Base-by-base conservation (phyloP, 129 eudicot species). In the Flaveria brownii region DNA sequence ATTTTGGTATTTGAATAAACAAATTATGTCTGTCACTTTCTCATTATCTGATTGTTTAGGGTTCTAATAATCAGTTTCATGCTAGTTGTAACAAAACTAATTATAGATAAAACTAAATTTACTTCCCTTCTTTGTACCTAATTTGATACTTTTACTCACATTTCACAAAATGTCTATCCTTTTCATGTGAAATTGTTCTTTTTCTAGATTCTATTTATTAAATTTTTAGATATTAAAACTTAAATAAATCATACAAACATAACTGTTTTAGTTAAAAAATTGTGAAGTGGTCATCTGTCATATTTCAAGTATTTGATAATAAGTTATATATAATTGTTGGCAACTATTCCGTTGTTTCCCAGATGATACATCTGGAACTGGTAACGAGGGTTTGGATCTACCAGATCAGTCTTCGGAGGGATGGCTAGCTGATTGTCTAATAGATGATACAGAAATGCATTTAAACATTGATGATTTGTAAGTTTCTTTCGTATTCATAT, bases 371-470 rank as follows among this genome's bases (percentile, higher is more conserved):
- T 82, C 91, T 59, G 82, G 86, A 76, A 81, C 91, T 52, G 80
- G 84, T 77, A 63, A 84, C 9, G 95, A 78, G 61, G 82, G 77
- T 39, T 82, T 87, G 65, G 92, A 45, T 45, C 14, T 45, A 45
- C 50, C 50, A 8, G 50, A 85, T 51, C 86, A 85, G 59, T 84
- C 92, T 71, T 80, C 96, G 51, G 98, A 88, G 33, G 88, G 83
- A 2, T 93, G 98, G 98, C 83, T 91, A 60, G 87, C 90, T 17
- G 87, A 91, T 64, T 93, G 98, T 88, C 80, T 93, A 13, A 56
- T 80, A 13, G 82, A 84, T 52, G 96, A 93, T 66, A 43, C 90
- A 3, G 91, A 88, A 47, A 77, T 85, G 93, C 85, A 81, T 33
- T 75, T 81, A 79, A 82, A 77, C 83, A 50, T 71, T 60, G 88